Percentiles rank a stretch among this genome's conserved stretches.
These are phyloP conservation scores for Blastobotrys elegans DNA, from an alignment of 1,139 yeast species.

Conservation along the genomic window DNA sequence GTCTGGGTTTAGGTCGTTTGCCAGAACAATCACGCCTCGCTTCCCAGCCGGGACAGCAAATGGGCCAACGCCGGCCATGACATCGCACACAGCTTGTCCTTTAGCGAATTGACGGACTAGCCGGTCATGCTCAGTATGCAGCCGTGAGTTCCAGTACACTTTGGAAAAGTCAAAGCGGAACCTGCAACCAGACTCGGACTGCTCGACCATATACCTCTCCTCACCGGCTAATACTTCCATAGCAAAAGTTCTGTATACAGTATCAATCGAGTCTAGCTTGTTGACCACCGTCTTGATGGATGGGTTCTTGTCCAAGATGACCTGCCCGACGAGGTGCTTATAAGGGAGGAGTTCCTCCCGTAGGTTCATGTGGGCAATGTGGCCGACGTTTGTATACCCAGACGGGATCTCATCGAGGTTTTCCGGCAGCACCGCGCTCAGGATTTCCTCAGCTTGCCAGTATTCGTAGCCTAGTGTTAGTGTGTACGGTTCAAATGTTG, in stretches of 20 bases:
- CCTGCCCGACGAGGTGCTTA: constrained; percentile 79
- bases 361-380: constrained; percentile 87
- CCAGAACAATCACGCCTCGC: constrained; percentile 71
- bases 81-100: constrained; percentile 80
- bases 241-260: constrained; percentile 83
- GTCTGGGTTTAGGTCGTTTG: constrained; percentile 91
- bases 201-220: constrained; percentile 68
- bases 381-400: constrained; percentile 93
- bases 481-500: constrained; percentile 48
- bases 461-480: constrained; percentile 63
- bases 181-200: constrained; percentile 79
- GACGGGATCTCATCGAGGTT: constrained; percentile 73
- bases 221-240: constrained; percentile 93
- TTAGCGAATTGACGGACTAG: constrained; percentile 53
- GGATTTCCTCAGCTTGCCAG: constrained; percentile 90
- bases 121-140: constrained; percentile 90
- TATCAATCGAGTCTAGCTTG: constrained; percentile 80
- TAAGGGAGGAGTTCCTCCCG: constrained; percentile 82
- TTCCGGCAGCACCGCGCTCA: constrained; percentile 72
- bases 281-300: constrained; percentile 87
- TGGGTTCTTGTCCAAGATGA: constrained; percentile 80
- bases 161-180: constrained; percentile 86
- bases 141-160: constrained; percentile 96
- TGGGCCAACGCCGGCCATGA: constrained; percentile 98
- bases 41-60: constrained; percentile 96